Evolutionary conservation across 148 eudicot genomes (phyloP), one percentile per base, ranked within the genome.

Genomic region (Diospyros lotus): DNA sequence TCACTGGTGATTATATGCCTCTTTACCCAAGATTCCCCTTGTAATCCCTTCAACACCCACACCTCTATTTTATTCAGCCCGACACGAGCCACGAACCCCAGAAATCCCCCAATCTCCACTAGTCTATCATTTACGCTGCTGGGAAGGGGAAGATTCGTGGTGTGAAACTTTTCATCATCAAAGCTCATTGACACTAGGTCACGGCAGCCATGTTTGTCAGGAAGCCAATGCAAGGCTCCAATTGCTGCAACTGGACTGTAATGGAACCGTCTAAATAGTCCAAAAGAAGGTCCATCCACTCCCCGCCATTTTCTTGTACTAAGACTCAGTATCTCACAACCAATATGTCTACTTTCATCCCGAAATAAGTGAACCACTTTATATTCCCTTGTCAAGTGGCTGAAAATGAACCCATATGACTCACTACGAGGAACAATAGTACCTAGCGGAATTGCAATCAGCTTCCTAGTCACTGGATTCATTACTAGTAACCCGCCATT

Each of bases 301-400:
- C 44, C 80, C 53, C 65, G 64, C 89, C 89, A 86, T 39, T 64
- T 50, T 75, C 80, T 75, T 11, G 80, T 75, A 18, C 55, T 42
- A 66, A 79, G 59, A 63, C 78, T 77, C 71, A 80, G 72, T 53
- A 84, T 70, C 79, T 83, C 87, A 84, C 83, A 86, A 50, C 74
- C 69, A 58, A 60, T 67, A 61, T 63, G 46, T 12, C 39, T 58
- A 45, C 4, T 39, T 39, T 52, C 65, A 43, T 83, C 89, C 62
- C 76, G 75, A 43, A 76, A 83, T 78, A 86, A 68, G 74, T 83
- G 86, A 18, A 86, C 86, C 64, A 86, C 86, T 68, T 80, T 86
- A 40, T 71, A 86, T 44, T 55, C 78, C 9, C 73, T 69, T n/a
- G 74, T 58, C 41, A 63, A 63, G 58, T 71, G 78, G 79, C 79